Conservation (phyloP, 352 stramenopile genomes). For the Phytophthora vignae region DNA sequence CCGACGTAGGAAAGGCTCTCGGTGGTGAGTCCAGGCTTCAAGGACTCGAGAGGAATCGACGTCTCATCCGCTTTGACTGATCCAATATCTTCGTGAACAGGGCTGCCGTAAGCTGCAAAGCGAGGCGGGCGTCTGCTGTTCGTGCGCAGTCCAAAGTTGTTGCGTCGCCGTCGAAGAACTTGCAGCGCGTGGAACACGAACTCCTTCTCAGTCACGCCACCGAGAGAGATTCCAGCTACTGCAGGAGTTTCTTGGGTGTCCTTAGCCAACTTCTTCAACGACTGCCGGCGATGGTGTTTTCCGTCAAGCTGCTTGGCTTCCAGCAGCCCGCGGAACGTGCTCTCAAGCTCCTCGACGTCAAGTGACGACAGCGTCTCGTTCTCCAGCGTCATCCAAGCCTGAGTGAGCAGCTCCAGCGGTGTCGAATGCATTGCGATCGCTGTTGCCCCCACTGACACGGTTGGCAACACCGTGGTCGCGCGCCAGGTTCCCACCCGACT, state of each 20-base stretch:
- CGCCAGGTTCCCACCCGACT: slow-evolving; percentile 18
- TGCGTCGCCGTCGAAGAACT: slow-evolving; percentile 51
- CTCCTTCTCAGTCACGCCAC: slow-evolving; percentile 67
- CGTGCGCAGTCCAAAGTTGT: slow-evolving; percentile 56
- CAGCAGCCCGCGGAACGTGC: slow-evolving; percentile 44
- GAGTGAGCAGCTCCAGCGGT: slow-evolving; percentile 46
- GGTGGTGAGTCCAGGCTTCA: slow-evolving; percentile 45
- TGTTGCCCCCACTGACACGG: slow-evolving; percentile 12
- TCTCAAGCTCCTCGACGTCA: slow-evolving; percentile 54
- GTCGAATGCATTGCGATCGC: slow-evolving; percentile 18
- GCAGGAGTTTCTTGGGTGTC: slow-evolving; percentile 4
- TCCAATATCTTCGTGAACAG: slow-evolving; percentile 1
- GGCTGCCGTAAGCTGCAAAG: slow-evolving; percentile 9
- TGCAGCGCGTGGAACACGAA: slow-evolving; percentile 68
- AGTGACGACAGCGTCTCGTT: slow-evolving; percentile 50
- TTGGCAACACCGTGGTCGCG: slow-evolving; percentile 19
- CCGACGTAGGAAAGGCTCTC: slow-evolving; percentile 25
- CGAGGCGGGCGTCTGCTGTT: slow-evolving; percentile 41
- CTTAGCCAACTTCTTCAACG: slow-evolving; percentile 4
- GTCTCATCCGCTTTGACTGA: slow-evolving; percentile 18
- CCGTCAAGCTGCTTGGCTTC: slow-evolving; percentile 41
- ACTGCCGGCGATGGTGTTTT: slow-evolving; percentile 11
- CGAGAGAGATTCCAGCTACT: slow-evolving; percentile 31
- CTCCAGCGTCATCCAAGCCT: slow-evolving; percentile 44
- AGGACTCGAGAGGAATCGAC: slow-evolving; percentile 34